Evolutionary conservation across 2,329 filamentous ascomycete genomes (phyloP).

Genomic region (Shiraia sp.): DNA sequence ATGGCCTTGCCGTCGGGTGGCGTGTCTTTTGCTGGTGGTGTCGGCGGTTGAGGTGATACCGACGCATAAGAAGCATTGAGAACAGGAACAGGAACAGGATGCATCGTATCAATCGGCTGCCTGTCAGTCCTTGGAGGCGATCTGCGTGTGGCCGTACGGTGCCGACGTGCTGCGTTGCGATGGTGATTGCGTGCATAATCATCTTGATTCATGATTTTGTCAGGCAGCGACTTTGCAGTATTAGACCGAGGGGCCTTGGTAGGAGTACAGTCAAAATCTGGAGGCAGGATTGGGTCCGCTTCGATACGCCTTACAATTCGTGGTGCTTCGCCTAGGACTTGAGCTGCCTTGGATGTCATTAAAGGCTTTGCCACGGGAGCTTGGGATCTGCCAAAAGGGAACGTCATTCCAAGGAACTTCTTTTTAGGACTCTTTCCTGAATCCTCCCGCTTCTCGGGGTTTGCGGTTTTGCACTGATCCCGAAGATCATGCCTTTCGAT

Average conservation of each 20-base stretch:
- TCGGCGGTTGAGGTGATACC: conserved; percentile 34
- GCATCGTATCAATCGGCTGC: conserved; percentile 5
- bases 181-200: conserved; percentile 11
- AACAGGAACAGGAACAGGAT: neutral
- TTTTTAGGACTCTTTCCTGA: conserved; percentile 46
- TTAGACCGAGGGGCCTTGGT: conserved; percentile 24
- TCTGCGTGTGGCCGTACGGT: conserved; percentile 5
- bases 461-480: conserved; percentile 18
- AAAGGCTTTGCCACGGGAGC: conserved; percentile 6
- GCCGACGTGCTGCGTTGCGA: conserved; percentile 2
- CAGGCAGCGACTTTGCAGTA: conserved; percentile 30
- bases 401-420: conserved; percentile 43
- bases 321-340: conserved; percentile 39
- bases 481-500: conserved; percentile 27
- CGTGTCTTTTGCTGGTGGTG: conserved; percentile 51
- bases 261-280: conserved; percentile 11
- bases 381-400: conserved; percentile 28
- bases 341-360: conserved; percentile 33
- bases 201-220: conserved; percentile 18
- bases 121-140: conserved; percentile 13
- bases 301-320: conserved; percentile 16
- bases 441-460: conserved; percentile 13
- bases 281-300: conserved; percentile 19
- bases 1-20: conserved; percentile 32
- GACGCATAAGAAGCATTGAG: conserved; percentile 12